phyloP scores from a whole-genome alignment of 2,329 filamentous ascomycete genomes.

The Cladobotryum protrusum region DNA sequence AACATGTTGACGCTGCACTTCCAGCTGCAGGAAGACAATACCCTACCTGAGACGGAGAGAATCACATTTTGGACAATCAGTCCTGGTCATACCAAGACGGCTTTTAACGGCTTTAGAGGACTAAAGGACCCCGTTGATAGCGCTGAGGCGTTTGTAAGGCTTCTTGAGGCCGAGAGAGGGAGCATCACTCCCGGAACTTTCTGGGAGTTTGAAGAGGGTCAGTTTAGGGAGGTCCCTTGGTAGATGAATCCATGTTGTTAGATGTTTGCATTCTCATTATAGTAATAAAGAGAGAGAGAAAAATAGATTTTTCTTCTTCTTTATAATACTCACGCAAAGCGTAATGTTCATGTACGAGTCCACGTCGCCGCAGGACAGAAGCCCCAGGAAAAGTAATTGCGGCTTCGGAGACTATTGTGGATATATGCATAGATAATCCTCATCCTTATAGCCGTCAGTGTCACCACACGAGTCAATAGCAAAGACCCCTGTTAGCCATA shows the following conservation, averaged over 20 bases:
- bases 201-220: slow-evolving; percentile 7
- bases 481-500: not conserved
- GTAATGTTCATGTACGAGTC: too few species aligned
- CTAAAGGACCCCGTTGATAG: slow-evolving; percentile 7
- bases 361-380: too few species aligned
- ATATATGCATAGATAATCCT: not conserved
- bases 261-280: too few species aligned
- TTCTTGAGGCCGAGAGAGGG: slow-evolving; percentile 7
- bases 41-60: not conserved
- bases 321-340: too few species aligned
- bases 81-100: slow-evolving; percentile 15
- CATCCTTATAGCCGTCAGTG: slow-evolving; percentile 1
- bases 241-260: not conserved
- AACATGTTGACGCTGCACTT: slow-evolving; percentile 18
- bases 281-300: too few species aligned
- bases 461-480: not conserved
- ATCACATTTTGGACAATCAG: slow-evolving; percentile 16
- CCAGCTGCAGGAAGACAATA: slow-evolving; percentile 11
- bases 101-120: slow-evolving; percentile 15
- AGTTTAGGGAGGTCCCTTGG: not conserved
- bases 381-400: too few species aligned
- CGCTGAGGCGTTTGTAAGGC: slow-evolving; percentile 5
- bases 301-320: too few species aligned
- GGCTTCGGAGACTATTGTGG: not conserved
- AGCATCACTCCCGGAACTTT: slow-evolving; percentile 4